These are phyloP conservation scores for Tillandsia fasciculata DNA, from an alignment of 176 grass and related monocot genomes.

Conservation along the genomic window DNA sequence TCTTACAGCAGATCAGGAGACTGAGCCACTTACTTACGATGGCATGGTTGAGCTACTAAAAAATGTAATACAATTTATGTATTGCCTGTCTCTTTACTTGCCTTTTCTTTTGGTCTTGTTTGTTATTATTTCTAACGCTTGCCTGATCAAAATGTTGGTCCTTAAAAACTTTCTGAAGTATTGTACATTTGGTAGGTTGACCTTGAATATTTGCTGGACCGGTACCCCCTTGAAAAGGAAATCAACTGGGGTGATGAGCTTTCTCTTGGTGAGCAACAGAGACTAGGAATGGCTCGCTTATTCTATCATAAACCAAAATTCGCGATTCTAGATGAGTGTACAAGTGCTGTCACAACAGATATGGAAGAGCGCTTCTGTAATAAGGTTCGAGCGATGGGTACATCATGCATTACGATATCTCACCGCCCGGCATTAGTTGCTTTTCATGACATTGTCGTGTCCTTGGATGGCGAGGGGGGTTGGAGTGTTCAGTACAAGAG, in stretches of 20 bases:
- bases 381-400: conserved; percentile 93
- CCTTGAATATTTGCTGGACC: conserved; percentile 88
- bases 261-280: conserved; percentile 98
- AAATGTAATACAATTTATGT: conserved; percentile 58
- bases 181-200: conserved; percentile 67
- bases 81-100: not conserved
- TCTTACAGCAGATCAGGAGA: conserved; percentile 78
- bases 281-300: conserved; percentile 94
- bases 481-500: conserved; percentile 89
- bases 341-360: conserved; percentile 92
- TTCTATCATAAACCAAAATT: conserved; percentile 99
- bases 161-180: not conserved
- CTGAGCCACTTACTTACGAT: conserved; percentile 57
- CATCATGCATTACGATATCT: conserved; percentile 98
- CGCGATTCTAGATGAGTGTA: conserved; percentile 98
- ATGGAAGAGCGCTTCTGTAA: conserved; percentile 98
- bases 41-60: conserved; percentile 89
- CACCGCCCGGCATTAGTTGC: conserved; percentile 95
- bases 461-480: conserved; percentile 91
- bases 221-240: conserved; percentile 91
- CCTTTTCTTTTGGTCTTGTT: not conserved
- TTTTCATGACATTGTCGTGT: conserved; percentile 98
- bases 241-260: conserved; percentile 97
- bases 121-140: not conserved
- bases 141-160: not conserved